These are phyloP conservation scores for Extremus antarcticus DNA, from an alignment of 495 filamentous ascomycete species.

Conservation along the genomic window DNA sequence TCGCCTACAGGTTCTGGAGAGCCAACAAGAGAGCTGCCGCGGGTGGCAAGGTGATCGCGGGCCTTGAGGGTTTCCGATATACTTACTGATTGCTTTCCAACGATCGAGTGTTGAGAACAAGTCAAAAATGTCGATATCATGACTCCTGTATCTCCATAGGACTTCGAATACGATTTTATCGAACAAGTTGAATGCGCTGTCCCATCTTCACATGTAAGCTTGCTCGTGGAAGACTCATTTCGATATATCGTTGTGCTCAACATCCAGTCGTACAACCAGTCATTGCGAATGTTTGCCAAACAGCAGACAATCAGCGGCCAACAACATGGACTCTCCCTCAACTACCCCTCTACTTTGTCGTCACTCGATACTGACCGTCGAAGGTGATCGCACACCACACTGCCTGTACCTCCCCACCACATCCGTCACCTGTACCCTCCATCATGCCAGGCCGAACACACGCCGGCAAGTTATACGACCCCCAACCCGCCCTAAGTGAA, in stretches of 20 bases:
- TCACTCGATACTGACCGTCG: too few relatives aligned
- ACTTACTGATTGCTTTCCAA: slow-evolving; percentile 14
- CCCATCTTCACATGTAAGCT: too few relatives aligned
- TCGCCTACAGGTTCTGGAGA: not conserved
- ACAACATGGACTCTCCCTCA: too few relatives aligned
- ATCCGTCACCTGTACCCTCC: not conserved
- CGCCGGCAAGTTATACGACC: not conserved
- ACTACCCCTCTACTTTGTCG: too few relatives aligned
- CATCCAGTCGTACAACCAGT: too few relatives aligned
- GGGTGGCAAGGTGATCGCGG: slow-evolving; percentile 18
- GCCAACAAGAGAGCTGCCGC: slow-evolving; percentile 18
- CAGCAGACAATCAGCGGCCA: too few relatives aligned
- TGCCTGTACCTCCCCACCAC: not conserved
- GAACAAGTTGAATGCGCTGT: too few relatives aligned
- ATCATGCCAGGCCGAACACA: not conserved
- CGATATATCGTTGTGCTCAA: too few relatives aligned
- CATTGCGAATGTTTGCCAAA: too few relatives aligned
- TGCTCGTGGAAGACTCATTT: too few relatives aligned
- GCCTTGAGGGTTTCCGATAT: slow-evolving; percentile 23
- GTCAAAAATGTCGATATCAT: too few relatives aligned
- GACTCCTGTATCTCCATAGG: not conserved
- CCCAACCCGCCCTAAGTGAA: not conserved
- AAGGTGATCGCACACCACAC: not conserved
- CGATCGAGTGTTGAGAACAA: not conserved
- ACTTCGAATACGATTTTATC: not conserved